Evolutionary conservation across 176 grass and related monocot genomes (phyloP).

Genomic region (Cenchrus americanus): DNA sequence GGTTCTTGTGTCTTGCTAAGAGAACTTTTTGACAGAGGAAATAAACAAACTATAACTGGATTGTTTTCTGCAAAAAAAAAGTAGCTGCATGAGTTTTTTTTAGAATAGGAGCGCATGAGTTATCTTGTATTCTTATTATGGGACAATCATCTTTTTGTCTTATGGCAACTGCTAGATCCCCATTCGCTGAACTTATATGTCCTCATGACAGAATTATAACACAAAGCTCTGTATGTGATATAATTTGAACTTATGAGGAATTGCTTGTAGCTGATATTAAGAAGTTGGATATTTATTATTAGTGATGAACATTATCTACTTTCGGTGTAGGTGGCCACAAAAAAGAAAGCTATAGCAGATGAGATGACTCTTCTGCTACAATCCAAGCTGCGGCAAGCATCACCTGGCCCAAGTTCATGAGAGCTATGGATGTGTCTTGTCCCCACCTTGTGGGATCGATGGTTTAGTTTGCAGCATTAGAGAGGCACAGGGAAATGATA

Average conservation of each 20-base stretch:
- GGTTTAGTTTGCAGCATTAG: constrained; percentile 23
- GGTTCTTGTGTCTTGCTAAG: constrained; percentile 3
- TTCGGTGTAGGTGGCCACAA: constrained; percentile 74
- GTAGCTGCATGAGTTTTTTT: neutral
- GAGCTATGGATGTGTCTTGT: neutral
- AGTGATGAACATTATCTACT: constrained; percentile 19
- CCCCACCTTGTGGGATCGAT: neutral
- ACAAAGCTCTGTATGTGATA: neutral
- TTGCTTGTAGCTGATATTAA: neutral
- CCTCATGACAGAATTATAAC: neutral
- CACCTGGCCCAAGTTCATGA: constrained; percentile 61
- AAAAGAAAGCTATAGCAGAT: constrained; percentile 65
- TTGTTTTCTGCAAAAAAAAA: constrained; percentile 21
- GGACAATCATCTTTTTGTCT: neutral
- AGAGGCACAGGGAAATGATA: constrained; percentile 13
- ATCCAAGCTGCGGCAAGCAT: constrained; percentile 73
- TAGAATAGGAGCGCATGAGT: neutral
- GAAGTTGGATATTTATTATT: constrained; percentile 2
- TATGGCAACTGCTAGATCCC: neutral
- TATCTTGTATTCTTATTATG: neutral
- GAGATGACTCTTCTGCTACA: constrained; percentile 64
- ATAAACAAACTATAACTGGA: neutral
- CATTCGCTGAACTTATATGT: neutral
- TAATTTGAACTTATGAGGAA: neutral
- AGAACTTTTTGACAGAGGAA: neutral